A percentile compares a stretch with the other conserved stretches of the same genome.
Conservation (phyloP, 495 filamentous ascomycete genomes). For the Pyrenula aspistea region DNA sequence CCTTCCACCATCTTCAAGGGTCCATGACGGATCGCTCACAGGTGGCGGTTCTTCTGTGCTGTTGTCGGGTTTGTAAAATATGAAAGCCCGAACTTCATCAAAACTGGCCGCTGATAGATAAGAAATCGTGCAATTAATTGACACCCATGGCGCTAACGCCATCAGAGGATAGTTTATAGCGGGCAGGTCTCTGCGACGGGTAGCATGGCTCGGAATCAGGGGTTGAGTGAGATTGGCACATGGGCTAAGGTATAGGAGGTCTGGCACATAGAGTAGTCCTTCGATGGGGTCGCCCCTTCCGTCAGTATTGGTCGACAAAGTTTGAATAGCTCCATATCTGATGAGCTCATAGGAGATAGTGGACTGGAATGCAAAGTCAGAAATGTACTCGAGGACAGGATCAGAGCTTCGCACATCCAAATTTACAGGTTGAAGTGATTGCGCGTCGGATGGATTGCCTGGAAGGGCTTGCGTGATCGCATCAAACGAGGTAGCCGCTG, state of each 20-base stretch:
- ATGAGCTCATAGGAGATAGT: conserved; percentile 53
- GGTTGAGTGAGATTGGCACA: conserved; percentile 46
- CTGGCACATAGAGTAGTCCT: conserved; percentile 77
- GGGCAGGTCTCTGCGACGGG: conserved; percentile 56
- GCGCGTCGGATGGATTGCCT: neutral
- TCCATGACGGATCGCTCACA: conserved; percentile 47
- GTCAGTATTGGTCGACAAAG: conserved; percentile 51
- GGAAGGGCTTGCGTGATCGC: neutral
- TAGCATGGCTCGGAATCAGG: conserved; percentile 63
- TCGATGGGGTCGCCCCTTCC: conserved; percentile 41
- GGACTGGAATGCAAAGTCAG: conserved; percentile 24
- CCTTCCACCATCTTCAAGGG: conserved; percentile 43
- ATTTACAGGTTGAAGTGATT: neutral
- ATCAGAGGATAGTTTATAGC: conserved; percentile 42
- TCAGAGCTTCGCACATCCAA: neutral
- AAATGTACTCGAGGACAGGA: neutral
- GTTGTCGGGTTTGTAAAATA: conserved; percentile 62
- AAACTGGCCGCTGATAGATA: conserved; percentile 52
- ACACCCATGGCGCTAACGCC: conserved; percentile 84
- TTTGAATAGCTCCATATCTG: conserved; percentile 50
- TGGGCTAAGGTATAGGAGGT: conserved; percentile 36
- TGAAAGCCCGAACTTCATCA: conserved; percentile 48
- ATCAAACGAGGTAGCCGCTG: neutral
- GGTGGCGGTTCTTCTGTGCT: conserved; percentile 47
- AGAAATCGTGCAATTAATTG: conserved; percentile 48